Evolutionary conservation across 2,329 filamentous ascomycete genomes (phyloP).

Genomic region (Lasiodiplodia hormozganensis): DNA sequence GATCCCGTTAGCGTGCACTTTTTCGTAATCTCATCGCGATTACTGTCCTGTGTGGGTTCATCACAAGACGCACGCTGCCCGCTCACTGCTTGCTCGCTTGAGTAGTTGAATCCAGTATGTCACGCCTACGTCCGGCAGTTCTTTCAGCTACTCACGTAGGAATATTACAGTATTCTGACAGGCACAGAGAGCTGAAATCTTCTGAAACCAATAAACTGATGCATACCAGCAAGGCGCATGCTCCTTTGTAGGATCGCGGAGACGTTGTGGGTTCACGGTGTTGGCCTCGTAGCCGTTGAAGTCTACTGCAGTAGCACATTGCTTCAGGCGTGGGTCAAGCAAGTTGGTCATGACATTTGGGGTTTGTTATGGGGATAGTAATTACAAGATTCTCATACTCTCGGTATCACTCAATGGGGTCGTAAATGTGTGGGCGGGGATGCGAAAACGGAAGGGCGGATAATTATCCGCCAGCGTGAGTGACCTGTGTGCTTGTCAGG

Average conservation of each 20-base stretch:
- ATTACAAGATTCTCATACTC: constrained; percentile 17
- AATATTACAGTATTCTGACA: no score
- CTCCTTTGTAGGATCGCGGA: not conserved
- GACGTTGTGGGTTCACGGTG: not conserved
- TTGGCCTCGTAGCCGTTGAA: not conserved
- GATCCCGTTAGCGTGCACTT: not conserved
- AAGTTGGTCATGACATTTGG: constrained; percentile 13
- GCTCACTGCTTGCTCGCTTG: no score
- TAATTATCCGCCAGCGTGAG: constrained; percentile 18
- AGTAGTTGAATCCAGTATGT: no score
- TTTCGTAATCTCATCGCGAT: no score
- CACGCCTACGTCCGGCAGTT: no score
- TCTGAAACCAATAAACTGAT: not conserved
- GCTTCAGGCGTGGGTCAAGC: not conserved
- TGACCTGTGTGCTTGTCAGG: not conserved
- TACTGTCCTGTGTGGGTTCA: no score
- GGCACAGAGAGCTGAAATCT: no score
- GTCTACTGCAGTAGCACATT: not conserved
- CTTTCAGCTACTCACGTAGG: no score
- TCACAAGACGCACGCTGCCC: no score
- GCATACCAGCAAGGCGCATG: not conserved
- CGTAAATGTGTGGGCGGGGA: constrained; percentile 17
- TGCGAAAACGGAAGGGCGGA: constrained; percentile 6
- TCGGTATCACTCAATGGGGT: constrained; percentile 19
- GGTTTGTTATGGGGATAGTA: constrained; percentile 14